Evolutionary conservation across 1,139 yeast genomes (phyloP).

Genomic region (Torulaspora globosa): DNA sequence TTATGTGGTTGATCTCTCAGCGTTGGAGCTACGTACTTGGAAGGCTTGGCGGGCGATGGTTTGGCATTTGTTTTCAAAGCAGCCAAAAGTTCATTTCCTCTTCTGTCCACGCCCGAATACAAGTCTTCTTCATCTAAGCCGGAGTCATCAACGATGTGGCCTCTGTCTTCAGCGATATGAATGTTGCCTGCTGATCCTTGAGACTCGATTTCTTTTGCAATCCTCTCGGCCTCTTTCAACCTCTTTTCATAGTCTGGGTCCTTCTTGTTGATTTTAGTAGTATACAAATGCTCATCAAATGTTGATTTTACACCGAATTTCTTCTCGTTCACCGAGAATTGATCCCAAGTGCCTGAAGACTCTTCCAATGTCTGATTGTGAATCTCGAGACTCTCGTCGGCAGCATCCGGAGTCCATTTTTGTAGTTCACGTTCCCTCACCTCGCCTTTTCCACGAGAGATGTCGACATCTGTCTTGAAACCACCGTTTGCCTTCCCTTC

Average conservation of each 20-base stretch:
- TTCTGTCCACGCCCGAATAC: conserved; percentile 76
- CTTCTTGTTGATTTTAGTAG: conserved; percentile 71
- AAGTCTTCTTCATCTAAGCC: conserved; percentile 95
- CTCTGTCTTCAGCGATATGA: conserved; percentile 91
- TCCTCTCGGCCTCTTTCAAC: conserved; percentile 63
- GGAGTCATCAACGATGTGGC: conserved; percentile 67
- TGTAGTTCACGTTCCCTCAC: conserved; percentile 68
- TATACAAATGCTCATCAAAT: conserved; percentile 85
- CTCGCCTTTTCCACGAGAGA: conserved; percentile 47
- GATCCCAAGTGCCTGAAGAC: conserved; percentile 66
- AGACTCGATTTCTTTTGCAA: conserved; percentile 80
- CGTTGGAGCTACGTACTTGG: conserved; percentile 49
- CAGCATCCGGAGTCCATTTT: conserved; percentile 78
- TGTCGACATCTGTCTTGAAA: conserved; percentile 84
- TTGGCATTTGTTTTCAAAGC: conserved; percentile 45
- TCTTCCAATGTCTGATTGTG: conserved; percentile 46
- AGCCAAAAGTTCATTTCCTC: conserved; percentile 65
- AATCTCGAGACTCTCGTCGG: conserved; percentile 25
- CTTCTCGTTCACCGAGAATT: conserved; percentile 81
- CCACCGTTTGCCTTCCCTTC: conserved; percentile 17
- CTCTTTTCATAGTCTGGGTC: conserved; percentile 72
- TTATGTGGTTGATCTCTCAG: conserved; percentile 62
- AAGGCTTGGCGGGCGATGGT: conserved; percentile 23
- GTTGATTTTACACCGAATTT: conserved; percentile 86
- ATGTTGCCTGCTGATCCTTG: conserved; percentile 60